Base-by-base conservation (phyloP, 202 grass and related monocot genomes). In the Musa balbisiana region DNA sequence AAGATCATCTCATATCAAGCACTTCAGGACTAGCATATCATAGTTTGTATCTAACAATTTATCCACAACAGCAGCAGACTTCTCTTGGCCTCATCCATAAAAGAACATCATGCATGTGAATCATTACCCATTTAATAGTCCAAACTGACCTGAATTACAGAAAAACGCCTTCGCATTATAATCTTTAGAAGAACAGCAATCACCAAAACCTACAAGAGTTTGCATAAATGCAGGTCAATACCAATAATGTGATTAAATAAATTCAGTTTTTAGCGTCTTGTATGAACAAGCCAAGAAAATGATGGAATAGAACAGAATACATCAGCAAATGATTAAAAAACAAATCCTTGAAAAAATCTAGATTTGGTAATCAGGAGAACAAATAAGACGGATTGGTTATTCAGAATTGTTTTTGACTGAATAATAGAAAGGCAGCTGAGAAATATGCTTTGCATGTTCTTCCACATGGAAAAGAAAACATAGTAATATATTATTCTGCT, bases 141-240 rank as follows among this genome's bases (percentile, higher is more conserved):
- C 52, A 80, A 52, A 73, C 85, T 87, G 83, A 87, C 95, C 89
- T 99, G 95, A 83, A 99, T 99, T 80, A 85, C 74, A 78, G 95
- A 99, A 73, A 99, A 99, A 62, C 76, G 92, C 27, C 95, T 87
- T 80, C 95, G 84, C 95, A 99, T 94, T 83, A 99, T 78, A 49
- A 92, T 51, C 88, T 99, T 99, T 75, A 99, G 81, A 55, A 99
- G 91, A 58, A 99, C 83, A 75, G 95, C 95, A 74, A 99, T 99
- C 78, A 99, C 89, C 0, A 99, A 76, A 52, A 97, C 93, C 93
- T 97, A 53, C 29, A 87, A 65, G 85, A 73, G 54, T 76, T 17
- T 49, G 64, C 49, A 59, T n/a, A 14, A 76, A 66, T 69, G 27
- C 19, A 55, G 8, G 2, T 52, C 50, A 29, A 8, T 20, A 10